phyloP scores from a whole-genome alignment of 2,329 filamentous ascomycete species.

The Zymoseptoria brevis region DNA sequence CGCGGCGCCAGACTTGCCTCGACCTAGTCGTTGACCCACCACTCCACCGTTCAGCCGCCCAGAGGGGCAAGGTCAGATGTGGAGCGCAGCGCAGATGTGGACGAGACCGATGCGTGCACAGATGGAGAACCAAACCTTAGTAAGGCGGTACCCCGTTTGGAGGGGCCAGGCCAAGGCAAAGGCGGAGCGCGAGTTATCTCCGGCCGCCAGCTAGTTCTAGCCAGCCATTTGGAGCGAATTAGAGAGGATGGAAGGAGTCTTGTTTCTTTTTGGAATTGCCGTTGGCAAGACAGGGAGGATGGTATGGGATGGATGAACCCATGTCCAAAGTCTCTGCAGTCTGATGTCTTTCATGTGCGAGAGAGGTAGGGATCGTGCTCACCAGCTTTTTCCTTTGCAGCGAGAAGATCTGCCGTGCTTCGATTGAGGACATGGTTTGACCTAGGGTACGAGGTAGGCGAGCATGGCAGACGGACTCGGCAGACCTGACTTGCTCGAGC shows the following conservation, averaged over 20 bases:
- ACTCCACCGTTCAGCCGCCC: slow-evolving; percentile 5
- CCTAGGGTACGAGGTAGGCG: too few species aligned
- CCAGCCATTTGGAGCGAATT: slow-evolving; percentile 2
- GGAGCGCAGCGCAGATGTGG: neutral
- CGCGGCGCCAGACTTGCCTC: slow-evolving; percentile 8
- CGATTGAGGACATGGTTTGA: neutral
- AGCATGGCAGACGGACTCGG: too few species aligned
- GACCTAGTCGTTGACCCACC: slow-evolving; percentile 1
- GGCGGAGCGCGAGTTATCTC: slow-evolving; percentile 16
- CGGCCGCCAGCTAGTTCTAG: slow-evolving; percentile 1
- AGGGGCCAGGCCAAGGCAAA: too few species aligned
- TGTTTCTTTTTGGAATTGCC: neutral
- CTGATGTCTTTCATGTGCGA: neutral
- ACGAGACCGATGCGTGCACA: neutral
- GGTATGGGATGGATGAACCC: neutral
- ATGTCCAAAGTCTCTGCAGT: neutral
- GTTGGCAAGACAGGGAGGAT: neutral
- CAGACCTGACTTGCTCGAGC: too few species aligned
- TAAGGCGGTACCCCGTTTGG: neutral
- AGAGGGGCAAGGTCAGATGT: slow-evolving; percentile 14
- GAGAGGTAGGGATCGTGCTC: neutral
- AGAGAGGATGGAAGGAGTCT: too few species aligned
- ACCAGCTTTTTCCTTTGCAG: neutral
- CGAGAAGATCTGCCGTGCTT: neutral
- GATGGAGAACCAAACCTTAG: slow-evolving; percentile 9